These are phyloP conservation scores for Salvia sclarea DNA, from an alignment of 305 asterid genomes.

Conservation along the genomic window DNA sequence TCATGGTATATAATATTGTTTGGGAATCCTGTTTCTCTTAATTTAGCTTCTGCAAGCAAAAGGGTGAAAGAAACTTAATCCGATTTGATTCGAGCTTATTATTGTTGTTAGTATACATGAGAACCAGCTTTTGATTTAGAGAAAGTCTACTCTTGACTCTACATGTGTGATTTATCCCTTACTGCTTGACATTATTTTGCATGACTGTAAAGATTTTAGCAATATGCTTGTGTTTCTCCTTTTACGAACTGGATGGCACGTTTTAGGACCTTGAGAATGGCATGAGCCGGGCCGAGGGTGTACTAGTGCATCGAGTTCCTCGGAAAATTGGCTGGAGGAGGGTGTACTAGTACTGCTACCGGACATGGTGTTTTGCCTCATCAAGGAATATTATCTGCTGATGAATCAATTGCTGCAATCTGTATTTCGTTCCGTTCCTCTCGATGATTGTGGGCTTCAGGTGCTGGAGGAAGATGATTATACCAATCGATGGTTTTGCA, in stretches of 20 bases:
- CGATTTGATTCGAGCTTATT: neutral
- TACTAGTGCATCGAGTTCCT: slow-evolving; percentile 53
- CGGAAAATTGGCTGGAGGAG: slow-evolving; percentile 42
- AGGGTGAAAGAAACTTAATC: neutral
- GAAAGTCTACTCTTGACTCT: neutral
- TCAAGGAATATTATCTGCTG: slow-evolving; percentile 30
- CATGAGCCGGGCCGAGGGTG: slow-evolving; percentile 47
- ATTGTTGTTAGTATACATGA: neutral
- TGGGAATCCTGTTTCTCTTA: neutral
- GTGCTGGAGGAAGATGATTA: slow-evolving; percentile 1
- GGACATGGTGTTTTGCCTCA: slow-evolving; percentile 38
- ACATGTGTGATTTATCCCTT: neutral
- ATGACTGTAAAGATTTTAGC: slow-evolving; percentile 22
- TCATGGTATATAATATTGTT: neutral
- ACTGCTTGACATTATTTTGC: slow-evolving; percentile 25
- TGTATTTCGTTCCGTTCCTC: slow-evolving; percentile 30
- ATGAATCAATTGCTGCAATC: no score
- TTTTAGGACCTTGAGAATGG: slow-evolving; percentile 48
- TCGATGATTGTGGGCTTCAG: slow-evolving; percentile 22
- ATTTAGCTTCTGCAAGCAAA: neutral
- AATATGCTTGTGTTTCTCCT: slow-evolving; percentile 34
- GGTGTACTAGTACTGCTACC: slow-evolving; percentile 51
- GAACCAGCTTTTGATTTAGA: neutral
- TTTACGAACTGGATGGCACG: slow-evolving; percentile 45
- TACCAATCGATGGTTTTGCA: slow-evolving; percentile 18